These are phyloP conservation scores for Lasiodiplodia citricola DNA, from an alignment of 2,329 filamentous ascomycete genomes.

Conservation along the genomic window DNA sequence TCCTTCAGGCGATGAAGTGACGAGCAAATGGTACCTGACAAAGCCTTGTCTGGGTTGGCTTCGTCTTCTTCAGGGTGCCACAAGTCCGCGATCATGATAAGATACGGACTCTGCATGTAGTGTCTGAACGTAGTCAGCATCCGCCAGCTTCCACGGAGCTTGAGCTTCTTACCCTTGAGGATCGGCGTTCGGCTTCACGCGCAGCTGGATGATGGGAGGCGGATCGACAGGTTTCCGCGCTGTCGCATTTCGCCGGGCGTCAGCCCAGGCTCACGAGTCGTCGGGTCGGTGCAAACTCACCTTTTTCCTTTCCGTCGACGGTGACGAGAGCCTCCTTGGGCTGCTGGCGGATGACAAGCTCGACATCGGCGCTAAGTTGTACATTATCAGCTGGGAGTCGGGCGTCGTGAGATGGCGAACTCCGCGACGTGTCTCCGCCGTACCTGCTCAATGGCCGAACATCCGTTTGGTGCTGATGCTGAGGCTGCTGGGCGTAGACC, in stretches of 20 bases:
- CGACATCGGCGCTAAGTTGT: constrained; percentile 47
- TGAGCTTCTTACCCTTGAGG: constrained; percentile 62
- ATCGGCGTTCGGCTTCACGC: constrained; percentile 56
- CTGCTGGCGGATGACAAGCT: constrained; percentile 67
- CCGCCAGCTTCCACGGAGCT: constrained; percentile 20
- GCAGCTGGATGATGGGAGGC: constrained; percentile 79
- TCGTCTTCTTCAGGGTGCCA: constrained; percentile 56
- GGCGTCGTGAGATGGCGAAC: constrained; percentile 24
- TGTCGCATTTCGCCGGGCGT: constrained; percentile 40
- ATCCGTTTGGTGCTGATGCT: constrained; percentile 1
- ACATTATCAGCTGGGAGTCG: constrained; percentile 25
- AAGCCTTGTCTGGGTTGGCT: constrained; percentile 52
- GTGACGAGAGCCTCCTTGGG: constrained; percentile 71
- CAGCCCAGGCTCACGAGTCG: background rate
- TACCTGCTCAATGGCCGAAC: constrained; percentile 22
- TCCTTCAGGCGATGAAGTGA: constrained; percentile 85
- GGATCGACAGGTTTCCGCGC: constrained; percentile 88
- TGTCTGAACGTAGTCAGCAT: constrained; percentile 49
- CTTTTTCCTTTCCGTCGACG: constrained; percentile 73
- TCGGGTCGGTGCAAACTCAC: constrained; percentile 48
- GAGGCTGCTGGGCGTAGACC: constrained; percentile 3
- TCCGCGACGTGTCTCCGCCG: constrained; percentile 17
- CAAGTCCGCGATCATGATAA: constrained; percentile 63
- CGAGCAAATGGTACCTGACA: constrained; percentile 77
- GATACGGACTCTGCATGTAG: constrained; percentile 68